phyloP scores from a whole-genome alignment of 805 yeast genomes.

The Pichia scutulata region DNA sequence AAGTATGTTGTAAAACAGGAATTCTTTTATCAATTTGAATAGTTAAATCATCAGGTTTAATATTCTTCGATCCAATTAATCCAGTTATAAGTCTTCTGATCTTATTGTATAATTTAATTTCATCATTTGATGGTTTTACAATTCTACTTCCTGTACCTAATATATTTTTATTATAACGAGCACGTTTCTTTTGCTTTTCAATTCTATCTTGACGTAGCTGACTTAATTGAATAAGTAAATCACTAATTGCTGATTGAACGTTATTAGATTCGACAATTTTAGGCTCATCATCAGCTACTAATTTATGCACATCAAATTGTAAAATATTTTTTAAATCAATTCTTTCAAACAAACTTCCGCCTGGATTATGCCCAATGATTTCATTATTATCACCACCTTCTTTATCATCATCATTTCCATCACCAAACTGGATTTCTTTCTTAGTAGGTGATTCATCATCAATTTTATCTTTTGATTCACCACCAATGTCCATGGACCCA shows the following conservation, averaged over 20 bases:
- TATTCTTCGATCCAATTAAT: slow-evolving; percentile 23
- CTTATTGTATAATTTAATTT: slow-evolving; percentile 35
- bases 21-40: slow-evolving; percentile 34
- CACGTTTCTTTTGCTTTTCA: slow-evolving; percentile 7
- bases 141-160: slow-evolving; percentile 14
- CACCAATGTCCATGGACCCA: not conserved
- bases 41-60: slow-evolving; percentile 29
- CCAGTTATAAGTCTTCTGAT: slow-evolving; percentile 38
- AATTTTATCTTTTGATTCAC: not conserved
- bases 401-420: slow-evolving; percentile 1
- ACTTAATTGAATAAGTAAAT: slow-evolving; percentile 41
- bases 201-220: slow-evolving; percentile 40
- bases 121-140: slow-evolving; percentile 36
- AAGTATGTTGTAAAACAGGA: slow-evolving; percentile 68
- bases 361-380: not conserved
- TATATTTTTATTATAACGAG: slow-evolving; percentile 10
- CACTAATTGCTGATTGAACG: slow-evolving; percentile 34
- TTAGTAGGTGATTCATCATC: not conserved
- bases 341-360: slow-evolving; percentile 6
- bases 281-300: slow-evolving; percentile 20
- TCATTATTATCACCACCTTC: slow-evolving; percentile 6
- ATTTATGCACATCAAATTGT: slow-evolving; percentile 22
- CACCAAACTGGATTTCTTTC: not conserved
- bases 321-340: slow-evolving; percentile 25
- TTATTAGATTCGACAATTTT: slow-evolving; percentile 16